These are phyloP conservation scores for Colletotrichum costaricense DNA, from an alignment of 2,329 filamentous ascomycete species.

Conservation along the genomic window DNA sequence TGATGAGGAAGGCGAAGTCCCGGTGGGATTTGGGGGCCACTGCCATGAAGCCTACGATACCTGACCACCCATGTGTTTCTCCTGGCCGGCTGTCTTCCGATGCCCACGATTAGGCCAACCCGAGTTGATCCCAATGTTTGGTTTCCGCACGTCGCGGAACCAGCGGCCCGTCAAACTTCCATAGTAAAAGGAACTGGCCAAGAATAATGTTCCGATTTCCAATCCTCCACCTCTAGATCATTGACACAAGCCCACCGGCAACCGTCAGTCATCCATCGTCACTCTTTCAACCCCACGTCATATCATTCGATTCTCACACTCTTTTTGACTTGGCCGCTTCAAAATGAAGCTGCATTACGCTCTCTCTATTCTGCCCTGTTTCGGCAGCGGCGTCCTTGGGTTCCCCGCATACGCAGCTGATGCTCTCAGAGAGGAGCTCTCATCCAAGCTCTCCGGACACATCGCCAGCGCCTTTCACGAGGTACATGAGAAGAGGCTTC, in stretches of 20 bases:
- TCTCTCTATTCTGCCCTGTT: constrained; percentile 26
- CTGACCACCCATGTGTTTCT: background rate
- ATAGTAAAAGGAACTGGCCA: constrained; percentile 10
- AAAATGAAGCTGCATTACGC: constrained; percentile 21
- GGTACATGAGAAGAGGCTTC: constrained; percentile 34
- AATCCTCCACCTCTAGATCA: constrained; percentile 9
- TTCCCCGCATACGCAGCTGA: constrained; percentile 34
- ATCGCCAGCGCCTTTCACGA: constrained; percentile 28
- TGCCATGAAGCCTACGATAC: background rate
- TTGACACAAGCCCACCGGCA: background rate
- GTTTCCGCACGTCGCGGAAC: background rate
- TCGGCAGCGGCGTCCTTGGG: constrained; percentile 15
- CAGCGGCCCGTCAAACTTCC: background rate
- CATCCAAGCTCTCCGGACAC: constrained; percentile 9
- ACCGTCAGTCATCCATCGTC: background rate
- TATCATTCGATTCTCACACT: constrained; percentile 11
- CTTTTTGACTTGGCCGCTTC: background rate
- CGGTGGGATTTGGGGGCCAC: background rate
- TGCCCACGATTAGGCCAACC: background rate
- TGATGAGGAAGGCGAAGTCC: background rate
- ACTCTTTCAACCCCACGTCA: constrained; percentile 6
- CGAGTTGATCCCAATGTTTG: constrained; percentile 8
- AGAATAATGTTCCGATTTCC: constrained; percentile 13
- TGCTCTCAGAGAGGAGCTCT: constrained; percentile 20
- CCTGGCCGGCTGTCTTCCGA: background rate